Conservation (phyloP, 2,329 filamentous ascomycete genomes). For the Penicillium sp. region DNA sequence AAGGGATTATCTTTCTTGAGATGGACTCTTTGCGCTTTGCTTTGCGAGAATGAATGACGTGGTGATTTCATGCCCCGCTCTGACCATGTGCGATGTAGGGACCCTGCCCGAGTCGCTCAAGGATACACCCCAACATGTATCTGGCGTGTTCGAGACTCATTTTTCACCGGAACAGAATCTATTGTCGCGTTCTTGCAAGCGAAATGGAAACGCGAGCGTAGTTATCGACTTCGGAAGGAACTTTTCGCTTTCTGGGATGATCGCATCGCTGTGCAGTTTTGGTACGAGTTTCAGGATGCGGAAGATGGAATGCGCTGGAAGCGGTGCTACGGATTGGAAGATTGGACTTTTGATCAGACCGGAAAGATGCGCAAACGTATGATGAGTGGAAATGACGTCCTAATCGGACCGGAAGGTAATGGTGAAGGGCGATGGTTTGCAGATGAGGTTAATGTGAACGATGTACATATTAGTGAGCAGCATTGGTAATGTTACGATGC, state of each 20-base stretch:
- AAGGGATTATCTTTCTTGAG: not conserved
- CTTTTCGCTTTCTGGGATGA: conserved; percentile 73
- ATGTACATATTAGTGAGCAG: conserved; percentile 34
- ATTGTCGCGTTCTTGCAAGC: conserved; percentile 66
- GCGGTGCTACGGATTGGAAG: conserved; percentile 73
- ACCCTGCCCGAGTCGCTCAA: conserved; percentile 63
- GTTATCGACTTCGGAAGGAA: conserved; percentile 76
- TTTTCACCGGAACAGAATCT: conserved; percentile 65
- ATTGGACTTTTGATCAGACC: conserved; percentile 48
- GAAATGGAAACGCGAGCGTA: conserved; percentile 72
- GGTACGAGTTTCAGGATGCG: conserved; percentile 76
- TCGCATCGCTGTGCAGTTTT: conserved; percentile 84
- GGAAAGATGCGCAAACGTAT: conserved; percentile 48
- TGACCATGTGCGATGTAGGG: conserved; percentile 42
- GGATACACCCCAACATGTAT: conserved; percentile 73
- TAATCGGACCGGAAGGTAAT: conserved; percentile 43
- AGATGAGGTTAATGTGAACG: conserved; percentile 43
- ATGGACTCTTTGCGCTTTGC: not conserved
- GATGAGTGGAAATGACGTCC: conserved; percentile 49
- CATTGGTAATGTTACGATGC: not conserved
- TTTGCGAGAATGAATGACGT: conserved; percentile 12
- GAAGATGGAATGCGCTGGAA: conserved; percentile 66
- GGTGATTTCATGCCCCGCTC: not conserved
- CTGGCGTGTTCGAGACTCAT: conserved; percentile 74
- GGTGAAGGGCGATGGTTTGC: conserved; percentile 46